phyloP scores from a whole-genome alignment of 306 rosid species.

The Sicyos baderoa region DNA sequence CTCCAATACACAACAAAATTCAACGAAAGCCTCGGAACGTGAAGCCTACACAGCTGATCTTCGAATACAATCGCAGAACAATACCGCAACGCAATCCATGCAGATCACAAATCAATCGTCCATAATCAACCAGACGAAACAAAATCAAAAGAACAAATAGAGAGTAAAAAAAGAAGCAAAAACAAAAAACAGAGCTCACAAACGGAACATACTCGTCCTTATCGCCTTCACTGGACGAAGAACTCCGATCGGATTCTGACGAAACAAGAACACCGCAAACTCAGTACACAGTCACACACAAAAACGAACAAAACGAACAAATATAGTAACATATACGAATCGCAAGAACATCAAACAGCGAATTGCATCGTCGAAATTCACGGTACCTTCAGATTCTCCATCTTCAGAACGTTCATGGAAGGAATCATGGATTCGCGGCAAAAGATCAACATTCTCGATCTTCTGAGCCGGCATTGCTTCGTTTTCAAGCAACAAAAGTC shows the following conservation, averaged over 20 bases:
- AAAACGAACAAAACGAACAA: conserved; percentile 6
- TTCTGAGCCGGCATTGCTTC: conserved; percentile 68
- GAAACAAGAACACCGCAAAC: conserved; percentile 23
- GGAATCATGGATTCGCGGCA: conserved; percentile 23
- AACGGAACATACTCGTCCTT: conserved; percentile 47
- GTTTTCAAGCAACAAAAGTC: conserved; percentile 20
- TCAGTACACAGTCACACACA: conserved; percentile 1
- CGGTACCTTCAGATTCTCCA: conserved; percentile 41
- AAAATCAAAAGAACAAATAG: conserved; percentile 14
- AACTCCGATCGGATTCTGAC: conserved; percentile 58
- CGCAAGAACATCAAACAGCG: conserved; percentile 6
- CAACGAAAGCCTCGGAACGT: conserved; percentile 13
- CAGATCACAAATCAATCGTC: conserved; percentile 32
- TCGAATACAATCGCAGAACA: background rate
- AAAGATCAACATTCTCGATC: conserved; percentile 30
- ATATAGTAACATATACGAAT: conserved; percentile 18
- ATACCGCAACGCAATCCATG: conserved; percentile 20
- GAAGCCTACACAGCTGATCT: background rate
- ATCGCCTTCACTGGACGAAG: conserved; percentile 34
- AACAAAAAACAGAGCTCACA: conserved; percentile 6
- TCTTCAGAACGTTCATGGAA: conserved; percentile 27
- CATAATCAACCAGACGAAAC: conserved; percentile 20
- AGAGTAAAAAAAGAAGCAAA: background rate
- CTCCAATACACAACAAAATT: background rate
- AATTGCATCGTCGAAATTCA: background rate